Evolutionary conservation across 805 yeast genomes (phyloP).

Genomic region (Candida suzukii): DNA sequence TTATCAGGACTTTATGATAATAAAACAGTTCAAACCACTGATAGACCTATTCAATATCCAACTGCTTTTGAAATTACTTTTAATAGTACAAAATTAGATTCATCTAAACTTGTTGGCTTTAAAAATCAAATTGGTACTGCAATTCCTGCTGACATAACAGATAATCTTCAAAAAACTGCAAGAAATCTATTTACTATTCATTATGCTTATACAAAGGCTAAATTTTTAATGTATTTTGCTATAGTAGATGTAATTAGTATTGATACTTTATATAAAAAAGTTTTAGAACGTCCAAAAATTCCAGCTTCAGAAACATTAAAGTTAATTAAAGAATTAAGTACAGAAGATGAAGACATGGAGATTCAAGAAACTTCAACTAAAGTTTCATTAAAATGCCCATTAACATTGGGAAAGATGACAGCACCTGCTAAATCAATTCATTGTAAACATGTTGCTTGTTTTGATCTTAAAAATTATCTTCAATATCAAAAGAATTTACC

Average conservation of each 20-base stretch:
- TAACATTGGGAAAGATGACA: conserved; percentile 62
- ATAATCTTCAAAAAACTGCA: conserved; percentile 22
- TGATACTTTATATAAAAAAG: conserved; percentile 31
- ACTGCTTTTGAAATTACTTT: conserved; percentile 59
- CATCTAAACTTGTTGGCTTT: conserved; percentile 56
- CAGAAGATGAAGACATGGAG: conserved; percentile 53
- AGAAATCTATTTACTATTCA: conserved; percentile 41
- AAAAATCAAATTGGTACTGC: conserved; percentile 75
- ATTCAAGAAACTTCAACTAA: conserved; percentile 63
- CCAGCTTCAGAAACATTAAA: conserved; percentile 42
- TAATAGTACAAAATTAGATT: conserved; percentile 44
- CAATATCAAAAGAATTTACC: conserved; percentile 74
- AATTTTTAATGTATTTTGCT: conserved; percentile 48
- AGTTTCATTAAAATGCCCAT: conserved; percentile 70
- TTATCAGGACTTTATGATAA: neutral
- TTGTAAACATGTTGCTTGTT: conserved; percentile 83
- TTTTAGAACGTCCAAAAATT: conserved; percentile 41
- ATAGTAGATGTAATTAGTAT: conserved; percentile 45
- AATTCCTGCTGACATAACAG: conserved; percentile 73
- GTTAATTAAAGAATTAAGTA: conserved; percentile 14
- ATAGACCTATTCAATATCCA: conserved; percentile 52
- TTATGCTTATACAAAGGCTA: conserved; percentile 50
- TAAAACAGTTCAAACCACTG: neutral
- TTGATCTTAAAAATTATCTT: conserved; percentile 72
- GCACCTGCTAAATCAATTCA: conserved; percentile 62